Evolutionary conservation across 805 yeast genomes (phyloP).

Genomic region (Zygoascus biomembranicola): DNA sequence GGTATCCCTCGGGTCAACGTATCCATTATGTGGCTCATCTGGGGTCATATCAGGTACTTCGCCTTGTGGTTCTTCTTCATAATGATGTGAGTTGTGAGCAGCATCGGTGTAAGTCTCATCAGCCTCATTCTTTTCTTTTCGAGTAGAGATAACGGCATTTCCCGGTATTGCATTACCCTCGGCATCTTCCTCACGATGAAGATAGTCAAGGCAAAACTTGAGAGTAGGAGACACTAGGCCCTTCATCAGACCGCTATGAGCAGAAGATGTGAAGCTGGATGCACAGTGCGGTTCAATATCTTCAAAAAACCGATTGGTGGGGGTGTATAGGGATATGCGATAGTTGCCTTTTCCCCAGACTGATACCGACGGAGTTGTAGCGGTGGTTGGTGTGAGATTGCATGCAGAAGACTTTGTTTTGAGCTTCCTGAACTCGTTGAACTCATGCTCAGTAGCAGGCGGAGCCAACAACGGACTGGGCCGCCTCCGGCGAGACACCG

Average conservation of each 20-base stretch:
- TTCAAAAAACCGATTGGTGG: background rate
- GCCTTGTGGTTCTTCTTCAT: background rate
- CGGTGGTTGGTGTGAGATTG: constrained; percentile 12
- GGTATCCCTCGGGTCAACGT: background rate
- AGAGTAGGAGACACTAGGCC: background rate
- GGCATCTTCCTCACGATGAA: background rate
- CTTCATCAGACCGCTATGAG: background rate
- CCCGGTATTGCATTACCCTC: background rate
- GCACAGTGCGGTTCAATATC: background rate
- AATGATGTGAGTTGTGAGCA: background rate
- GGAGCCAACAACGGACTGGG: background rate
- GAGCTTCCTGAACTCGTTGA: background rate
- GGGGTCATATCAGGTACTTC: background rate
- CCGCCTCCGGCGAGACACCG: background rate
- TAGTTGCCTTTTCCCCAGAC: constrained; percentile 6
- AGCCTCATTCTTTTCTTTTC: background rate
- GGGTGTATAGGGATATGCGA: background rate
- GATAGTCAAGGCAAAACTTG: background rate
- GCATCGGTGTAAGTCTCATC: background rate
- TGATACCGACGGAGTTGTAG: constrained; percentile 16
- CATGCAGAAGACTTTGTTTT: background rate
- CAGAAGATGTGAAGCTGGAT: no score
- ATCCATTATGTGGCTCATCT: background rate
- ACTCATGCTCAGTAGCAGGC: background rate
- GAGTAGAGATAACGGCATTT: background rate